Conservation (phyloP, 129 eudicot genomes). For the Rutidosis leptorrhynchoides region DNA sequence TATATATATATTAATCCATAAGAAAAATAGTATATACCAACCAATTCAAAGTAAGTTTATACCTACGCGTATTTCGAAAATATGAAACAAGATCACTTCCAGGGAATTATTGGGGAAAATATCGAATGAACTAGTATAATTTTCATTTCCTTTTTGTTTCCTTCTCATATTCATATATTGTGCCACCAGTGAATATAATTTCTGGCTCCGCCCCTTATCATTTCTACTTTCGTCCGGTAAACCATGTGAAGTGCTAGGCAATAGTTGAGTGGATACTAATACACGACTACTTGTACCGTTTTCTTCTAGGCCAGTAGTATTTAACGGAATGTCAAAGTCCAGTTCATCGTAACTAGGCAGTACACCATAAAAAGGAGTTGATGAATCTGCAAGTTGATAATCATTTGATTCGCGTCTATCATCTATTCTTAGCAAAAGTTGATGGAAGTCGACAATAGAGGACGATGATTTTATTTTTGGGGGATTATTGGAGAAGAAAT, state of each 20-base stretch:
- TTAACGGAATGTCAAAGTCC: slow-evolving; percentile 71
- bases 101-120: too few species aligned
- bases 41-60: too few species aligned
- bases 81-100: too few species aligned
- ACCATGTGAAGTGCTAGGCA: slow-evolving; percentile 16
- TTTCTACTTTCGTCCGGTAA: slow-evolving; percentile 24
- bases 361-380: slow-evolving; percentile 29
- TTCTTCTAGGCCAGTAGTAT: slow-evolving; percentile 47
- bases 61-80: too few species aligned
- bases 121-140: too few species aligned
- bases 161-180: too few species aligned
- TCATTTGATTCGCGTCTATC: slow-evolving; percentile 20
- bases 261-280: slow-evolving; percentile 23
- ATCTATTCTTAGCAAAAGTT: slow-evolving; percentile 66
- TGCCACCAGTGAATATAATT: too few species aligned
- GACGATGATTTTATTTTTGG: slow-evolving; percentile 40
- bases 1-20: too few species aligned
- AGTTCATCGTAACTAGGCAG: slow-evolving; percentile 52
- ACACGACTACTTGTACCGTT: slow-evolving; percentile 29
- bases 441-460: slow-evolving; percentile 68
- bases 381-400: slow-evolving; percentile 16
- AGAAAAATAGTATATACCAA: too few species aligned
- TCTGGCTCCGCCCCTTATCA: too few species aligned
- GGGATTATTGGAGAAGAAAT: slow-evolving; percentile 53
- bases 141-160: too few species aligned